Evolutionary conservation across 1,284 basidiomycete species (phyloP), one percentile per base, ranked within the genome.

Genomic region (Wallemia mellicola): DNA sequence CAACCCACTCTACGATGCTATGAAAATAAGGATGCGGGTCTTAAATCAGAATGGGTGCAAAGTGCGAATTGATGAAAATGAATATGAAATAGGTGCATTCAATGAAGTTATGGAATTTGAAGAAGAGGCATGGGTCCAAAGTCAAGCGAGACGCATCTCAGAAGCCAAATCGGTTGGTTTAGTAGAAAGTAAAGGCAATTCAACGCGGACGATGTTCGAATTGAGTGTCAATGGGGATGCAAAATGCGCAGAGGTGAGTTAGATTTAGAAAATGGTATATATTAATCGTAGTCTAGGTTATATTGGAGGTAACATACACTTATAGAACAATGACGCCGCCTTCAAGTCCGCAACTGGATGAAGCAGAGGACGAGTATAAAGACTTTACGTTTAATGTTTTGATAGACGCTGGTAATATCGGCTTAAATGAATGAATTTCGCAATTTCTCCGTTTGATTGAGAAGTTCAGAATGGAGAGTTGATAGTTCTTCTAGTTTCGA

Each of bases 51-150:
- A 33, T 33, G 61, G 60, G 61, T 63, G 58, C 58, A 63, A 64
- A 2, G 58, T 91, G 2, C 80, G 81, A 22, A 72, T 92, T 1
- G 83, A 85, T 0, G 79, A 79, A 7, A 72, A 77, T 0, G 72
- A 80, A 14, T 89, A 94, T 67, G 76, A 82, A 1, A 79, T 94
- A 38, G 81, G 82, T 17, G 82, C 88, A 1, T 86, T 83, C 66
- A 86, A 86, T 27, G 89, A 94, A 67, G 86, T 85, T 38, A 92
- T 86, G 88, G 88, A 91, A 68, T 92, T 89, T 63, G 88, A 92
- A 28, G 71, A 79, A 59, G 82, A 83, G 54, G 82, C 83, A 27
- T 83, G 82, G 28, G 83, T 83, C 38, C 83, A 84, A 60, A 77
- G 79, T 57, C 73, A 69, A 65, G 65, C 68, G 74, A 63, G 62